Conservation (phyloP, 2,329 filamentous ascomycete species). For the Zymoseptoria brevis region DNA sequence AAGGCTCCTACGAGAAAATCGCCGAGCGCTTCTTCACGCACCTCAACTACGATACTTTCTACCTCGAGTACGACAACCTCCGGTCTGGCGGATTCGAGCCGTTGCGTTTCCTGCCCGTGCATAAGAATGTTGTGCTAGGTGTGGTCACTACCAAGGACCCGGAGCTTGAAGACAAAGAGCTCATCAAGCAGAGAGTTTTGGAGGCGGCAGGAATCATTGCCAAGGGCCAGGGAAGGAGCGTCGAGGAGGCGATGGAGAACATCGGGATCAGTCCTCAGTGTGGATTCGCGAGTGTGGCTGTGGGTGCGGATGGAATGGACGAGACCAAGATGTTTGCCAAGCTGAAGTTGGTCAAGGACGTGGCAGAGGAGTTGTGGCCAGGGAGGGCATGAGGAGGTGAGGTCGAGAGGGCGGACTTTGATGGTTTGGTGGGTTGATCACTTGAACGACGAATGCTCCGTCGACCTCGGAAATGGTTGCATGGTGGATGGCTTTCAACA, state of each 20-base stretch:
- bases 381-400: slow-evolving; percentile 19
- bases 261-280: slow-evolving; percentile 33
- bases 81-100: slow-evolving; percentile 34
- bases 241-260: slow-evolving; percentile 32
- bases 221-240: slow-evolving; percentile 29
- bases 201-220: slow-evolving; percentile 33
- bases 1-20: slow-evolving; percentile 33
- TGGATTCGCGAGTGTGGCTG: slow-evolving; percentile 32
- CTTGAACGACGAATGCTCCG: not conserved
- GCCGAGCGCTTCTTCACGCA: slow-evolving; percentile 32
- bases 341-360: slow-evolving; percentile 30
- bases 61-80: slow-evolving; percentile 34
- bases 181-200: slow-evolving; percentile 28
- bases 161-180: slow-evolving; percentile 28
- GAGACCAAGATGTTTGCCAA: slow-evolving; percentile 34
- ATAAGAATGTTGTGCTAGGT: slow-evolving; percentile 34
- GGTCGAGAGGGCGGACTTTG: not conserved
- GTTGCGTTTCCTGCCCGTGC: slow-evolving; percentile 30
- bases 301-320: slow-evolving; percentile 32
- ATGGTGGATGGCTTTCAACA: not conserved
- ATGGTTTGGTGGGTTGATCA: not conserved
- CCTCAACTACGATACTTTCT: slow-evolving; percentile 34
- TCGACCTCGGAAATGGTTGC: not conserved
- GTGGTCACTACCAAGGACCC: slow-evolving; percentile 33
- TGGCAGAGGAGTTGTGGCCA: slow-evolving; percentile 32